Evolutionary conservation across 768 basidiomycete genomes (phyloP).

Genomic region (Lactarius tabidus): DNA sequence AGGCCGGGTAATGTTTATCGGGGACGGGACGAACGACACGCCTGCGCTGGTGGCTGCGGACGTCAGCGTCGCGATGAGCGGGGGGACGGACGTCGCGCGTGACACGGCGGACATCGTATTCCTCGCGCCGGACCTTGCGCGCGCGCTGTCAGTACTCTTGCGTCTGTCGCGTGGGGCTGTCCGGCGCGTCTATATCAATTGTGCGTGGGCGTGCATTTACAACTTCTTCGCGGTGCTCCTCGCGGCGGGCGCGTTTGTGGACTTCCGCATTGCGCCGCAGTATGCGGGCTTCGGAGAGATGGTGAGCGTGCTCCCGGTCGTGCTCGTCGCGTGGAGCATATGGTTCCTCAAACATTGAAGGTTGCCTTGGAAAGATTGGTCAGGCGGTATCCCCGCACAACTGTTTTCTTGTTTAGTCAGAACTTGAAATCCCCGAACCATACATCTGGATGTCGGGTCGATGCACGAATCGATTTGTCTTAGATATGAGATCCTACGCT

Average conservation of each 20-base stretch:
- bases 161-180: slow-evolving; percentile 35
- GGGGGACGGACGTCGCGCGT: slow-evolving; percentile 39
- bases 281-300: slow-evolving; percentile 44
- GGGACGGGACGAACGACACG: slow-evolving; percentile 53
- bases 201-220: slow-evolving; percentile 40
- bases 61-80: slow-evolving; percentile 40
- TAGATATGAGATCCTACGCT: neutral
- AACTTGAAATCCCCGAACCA: neutral
- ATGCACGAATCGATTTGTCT: neutral
- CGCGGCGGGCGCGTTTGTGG: slow-evolving; percentile 46
- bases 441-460: neutral
- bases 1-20: slow-evolving; percentile 39
- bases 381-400: neutral
- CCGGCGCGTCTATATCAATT: slow-evolving; percentile 35
- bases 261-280: slow-evolving; percentile 37
- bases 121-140: slow-evolving; percentile 31
- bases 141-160: slow-evolving; percentile 37
- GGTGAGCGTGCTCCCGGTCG: slow-evolving; percentile 40
- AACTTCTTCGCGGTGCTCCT: slow-evolving; percentile 45
- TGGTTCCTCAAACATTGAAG: neutral
- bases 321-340: slow-evolving; percentile 33
- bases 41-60: slow-evolving; percentile 50
- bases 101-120: slow-evolving; percentile 47
- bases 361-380: neutral
- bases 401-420: neutral